Evolutionary conservation across 495 filamentous ascomycete species (phyloP).

Genomic region (Tuber brumale): DNA sequence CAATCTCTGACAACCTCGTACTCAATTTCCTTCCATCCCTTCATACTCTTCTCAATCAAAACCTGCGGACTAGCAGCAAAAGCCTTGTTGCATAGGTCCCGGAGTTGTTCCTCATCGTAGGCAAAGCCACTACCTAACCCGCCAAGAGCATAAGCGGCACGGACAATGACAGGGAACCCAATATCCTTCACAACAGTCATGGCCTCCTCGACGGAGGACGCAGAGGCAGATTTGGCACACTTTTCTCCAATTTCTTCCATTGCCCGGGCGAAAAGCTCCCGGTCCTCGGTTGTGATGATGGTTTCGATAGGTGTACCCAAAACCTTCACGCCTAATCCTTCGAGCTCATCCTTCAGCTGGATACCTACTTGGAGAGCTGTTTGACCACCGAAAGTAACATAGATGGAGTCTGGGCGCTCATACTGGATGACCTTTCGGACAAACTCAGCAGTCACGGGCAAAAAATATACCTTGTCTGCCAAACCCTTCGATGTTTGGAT

Average conservation of each 20-base stretch:
- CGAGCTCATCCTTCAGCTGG: constrained; percentile 92
- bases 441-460: constrained; percentile 93
- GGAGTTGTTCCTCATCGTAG: constrained; percentile 75
- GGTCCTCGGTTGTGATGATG: constrained; percentile 96
- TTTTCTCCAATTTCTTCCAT: constrained; percentile 99
- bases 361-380: constrained; percentile 93
- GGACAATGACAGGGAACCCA: constrained; percentile 92
- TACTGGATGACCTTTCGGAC: constrained; percentile 92
- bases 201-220: constrained; percentile 78
- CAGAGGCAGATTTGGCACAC: constrained; percentile 93
- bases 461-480: constrained; percentile 96
- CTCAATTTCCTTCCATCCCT: constrained; percentile 99
- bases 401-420: constrained; percentile 89
- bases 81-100: constrained; percentile 88
- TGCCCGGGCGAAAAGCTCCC: constrained; percentile 90
- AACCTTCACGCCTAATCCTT: constrained; percentile 80
- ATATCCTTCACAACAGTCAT: constrained; percentile 76
- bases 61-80: constrained; percentile 94
- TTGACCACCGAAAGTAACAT: constrained; percentile 93
- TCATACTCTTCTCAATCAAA: constrained; percentile 95
- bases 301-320: constrained; percentile 95
- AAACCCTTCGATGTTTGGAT: constrained; percentile 98
- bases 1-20: constrained; percentile 97
- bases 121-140: constrained; percentile 95
- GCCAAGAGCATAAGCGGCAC: constrained; percentile 91